A percentile compares a stretch with the other conserved stretches of the same genome.
phyloP scores from a whole-genome alignment of 371 early-diverging fungal species.

The Mucor piriformis region DNA sequence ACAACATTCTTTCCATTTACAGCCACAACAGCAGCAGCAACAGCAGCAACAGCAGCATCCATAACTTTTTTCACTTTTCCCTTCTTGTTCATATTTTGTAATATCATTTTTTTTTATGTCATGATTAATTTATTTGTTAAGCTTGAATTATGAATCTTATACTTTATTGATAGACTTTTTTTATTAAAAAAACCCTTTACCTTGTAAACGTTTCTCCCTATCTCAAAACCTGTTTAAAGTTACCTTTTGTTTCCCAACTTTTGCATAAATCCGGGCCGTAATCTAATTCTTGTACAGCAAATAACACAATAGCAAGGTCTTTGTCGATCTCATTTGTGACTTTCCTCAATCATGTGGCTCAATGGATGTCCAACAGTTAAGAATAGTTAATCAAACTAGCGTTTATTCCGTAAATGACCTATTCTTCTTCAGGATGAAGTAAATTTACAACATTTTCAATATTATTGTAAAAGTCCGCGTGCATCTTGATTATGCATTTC shows the following conservation, averaged over 20 bases:
- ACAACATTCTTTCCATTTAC: constrained; percentile 9
- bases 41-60: constrained; percentile 9
- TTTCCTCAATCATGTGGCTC: too few species aligned
- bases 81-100: neutral
- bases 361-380: too few species aligned
- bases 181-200: too few species aligned
- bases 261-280: too few species aligned
- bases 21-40: constrained; percentile 9
- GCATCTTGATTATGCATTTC: neutral
- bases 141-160: neutral
- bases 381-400: too few species aligned
- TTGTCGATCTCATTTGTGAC: too few species aligned
- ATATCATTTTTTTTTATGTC: neutral
- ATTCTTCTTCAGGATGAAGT: constrained; percentile 2
- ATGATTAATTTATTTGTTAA: neutral
- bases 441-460: neutral
- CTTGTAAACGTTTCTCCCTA: too few species aligned
- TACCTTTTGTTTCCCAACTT: too few species aligned
- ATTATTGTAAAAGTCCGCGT: constrained; percentile 7
- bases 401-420: too few species aligned
- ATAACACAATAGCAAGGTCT: too few species aligned
- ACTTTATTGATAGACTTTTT: neutral
- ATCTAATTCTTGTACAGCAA: too few species aligned
- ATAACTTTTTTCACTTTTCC: neutral
- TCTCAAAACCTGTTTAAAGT: too few species aligned